Evolutionary conservation across 495 filamentous ascomycete genomes (phyloP).

Genomic region (Pyronema omphalodes): DNA sequence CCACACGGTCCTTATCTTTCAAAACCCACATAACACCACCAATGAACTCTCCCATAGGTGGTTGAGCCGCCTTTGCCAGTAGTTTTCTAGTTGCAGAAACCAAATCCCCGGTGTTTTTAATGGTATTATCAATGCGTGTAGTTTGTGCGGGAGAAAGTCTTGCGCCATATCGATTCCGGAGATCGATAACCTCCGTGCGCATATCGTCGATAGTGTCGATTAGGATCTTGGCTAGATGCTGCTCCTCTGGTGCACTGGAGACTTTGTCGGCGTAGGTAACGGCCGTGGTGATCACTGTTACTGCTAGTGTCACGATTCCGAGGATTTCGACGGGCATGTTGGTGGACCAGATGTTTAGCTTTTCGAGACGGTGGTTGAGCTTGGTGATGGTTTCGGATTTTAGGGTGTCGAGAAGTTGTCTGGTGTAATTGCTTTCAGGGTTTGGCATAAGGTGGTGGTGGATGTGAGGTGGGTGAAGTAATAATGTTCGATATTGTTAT

Average conservation of each 20-base stretch:
- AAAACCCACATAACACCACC: not conserved
- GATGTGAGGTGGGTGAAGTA: too few relatives aligned
- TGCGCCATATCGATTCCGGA: not conserved
- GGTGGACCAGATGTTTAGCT: too few relatives aligned
- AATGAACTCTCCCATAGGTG: not conserved
- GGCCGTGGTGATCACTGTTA: not conserved
- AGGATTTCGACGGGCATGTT: not conserved
- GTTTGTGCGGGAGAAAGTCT: not conserved
- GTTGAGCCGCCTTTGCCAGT: not conserved
- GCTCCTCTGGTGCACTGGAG: not conserved
- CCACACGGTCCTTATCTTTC: not conserved
- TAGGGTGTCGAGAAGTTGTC: too few relatives aligned
- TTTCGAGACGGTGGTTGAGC: too few relatives aligned
- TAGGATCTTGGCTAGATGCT: not conserved
- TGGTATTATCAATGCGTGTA: not conserved
- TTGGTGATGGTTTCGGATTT: too few relatives aligned
- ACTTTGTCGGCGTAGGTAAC: not conserved
- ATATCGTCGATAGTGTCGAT: not conserved
- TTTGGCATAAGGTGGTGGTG: too few relatives aligned
- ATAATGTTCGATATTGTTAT: too few relatives aligned
- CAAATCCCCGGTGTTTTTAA: not conserved
- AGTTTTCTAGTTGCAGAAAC: not conserved
- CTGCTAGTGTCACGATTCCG: not conserved
- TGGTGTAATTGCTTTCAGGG: too few relatives aligned
- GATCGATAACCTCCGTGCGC: not conserved